A percentile compares a stretch with the other conserved stretches of the same genome.
Conservation (phyloP, 2,329 filamentous ascomycete genomes). For the Colletotrichum abscissum region DNA sequence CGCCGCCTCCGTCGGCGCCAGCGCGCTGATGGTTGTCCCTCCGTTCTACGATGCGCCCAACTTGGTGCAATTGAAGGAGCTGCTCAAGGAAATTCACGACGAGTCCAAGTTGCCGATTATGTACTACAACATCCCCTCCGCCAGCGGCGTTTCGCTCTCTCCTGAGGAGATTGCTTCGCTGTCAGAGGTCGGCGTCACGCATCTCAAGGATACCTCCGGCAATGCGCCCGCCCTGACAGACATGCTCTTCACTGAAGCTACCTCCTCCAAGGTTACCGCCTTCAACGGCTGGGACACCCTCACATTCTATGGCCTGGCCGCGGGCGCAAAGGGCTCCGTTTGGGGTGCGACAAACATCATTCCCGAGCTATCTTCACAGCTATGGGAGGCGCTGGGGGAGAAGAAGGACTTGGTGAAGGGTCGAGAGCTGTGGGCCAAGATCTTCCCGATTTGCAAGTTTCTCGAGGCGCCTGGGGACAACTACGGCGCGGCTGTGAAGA, state of each 20-base stretch:
- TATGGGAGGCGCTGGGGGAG: constrained; percentile 59
- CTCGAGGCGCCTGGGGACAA: constrained; percentile 55
- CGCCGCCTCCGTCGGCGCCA: constrained; percentile 51
- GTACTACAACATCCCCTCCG: constrained; percentile 64
- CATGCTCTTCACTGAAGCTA: constrained; percentile 52
- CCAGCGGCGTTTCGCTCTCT: constrained; percentile 53
- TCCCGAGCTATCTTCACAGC: constrained; percentile 57
- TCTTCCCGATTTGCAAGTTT: constrained; percentile 62
- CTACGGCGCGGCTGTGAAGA: constrained; percentile 60
- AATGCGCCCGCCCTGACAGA: constrained; percentile 62
- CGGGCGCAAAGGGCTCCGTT: constrained; percentile 60
- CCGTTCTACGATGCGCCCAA: constrained; percentile 60
- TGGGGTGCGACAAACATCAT: constrained; percentile 64
- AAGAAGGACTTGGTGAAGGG: constrained; percentile 54
- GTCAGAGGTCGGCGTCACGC: constrained; percentile 57
- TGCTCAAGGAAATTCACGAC: constrained; percentile 53
- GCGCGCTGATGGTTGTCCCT: constrained; percentile 60
- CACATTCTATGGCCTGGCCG: constrained; percentile 63
- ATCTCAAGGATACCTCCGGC: constrained; percentile 64
- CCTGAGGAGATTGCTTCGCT: constrained; percentile 56
- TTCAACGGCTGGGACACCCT: constrained; percentile 66
- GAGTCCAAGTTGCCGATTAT: constrained; percentile 56
- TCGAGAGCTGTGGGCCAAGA: constrained; percentile 59
- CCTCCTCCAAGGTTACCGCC: constrained; percentile 51
- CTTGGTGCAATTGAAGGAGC: constrained; percentile 50